Evolutionary conservation across 805 yeast species (phyloP).

Genomic region (Lachancea thermotolerans): DNA sequence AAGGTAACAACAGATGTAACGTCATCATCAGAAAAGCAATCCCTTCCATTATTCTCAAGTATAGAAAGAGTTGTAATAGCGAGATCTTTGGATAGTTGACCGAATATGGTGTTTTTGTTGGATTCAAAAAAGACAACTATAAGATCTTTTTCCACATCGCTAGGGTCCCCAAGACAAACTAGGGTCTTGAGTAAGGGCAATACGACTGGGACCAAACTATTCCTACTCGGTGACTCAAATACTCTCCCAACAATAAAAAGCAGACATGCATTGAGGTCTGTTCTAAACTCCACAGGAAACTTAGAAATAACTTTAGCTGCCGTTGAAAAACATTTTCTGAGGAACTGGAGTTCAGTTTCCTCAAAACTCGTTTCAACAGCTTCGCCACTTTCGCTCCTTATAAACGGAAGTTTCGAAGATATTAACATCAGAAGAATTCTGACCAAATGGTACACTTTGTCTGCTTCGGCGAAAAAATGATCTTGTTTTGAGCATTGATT

Average conservation of each 20-base stretch:
- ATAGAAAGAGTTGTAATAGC: conserved; percentile 39
- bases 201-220: conserved; percentile 43
- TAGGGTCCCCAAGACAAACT: conserved; percentile 16
- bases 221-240: conserved; percentile 38
- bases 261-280: conserved; percentile 66
- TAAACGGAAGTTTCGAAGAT: conserved; percentile 3
- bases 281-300: conserved; percentile 61
- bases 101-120: conserved; percentile 23
- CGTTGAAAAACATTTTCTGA: conserved; percentile 41
- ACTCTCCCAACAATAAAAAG: conserved; percentile 55
- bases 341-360: conserved; percentile 34
- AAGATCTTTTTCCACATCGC: conserved; percentile 23
- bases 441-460: conserved; percentile 74
- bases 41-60: conserved; percentile 34
- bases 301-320: conserved; percentile 55
- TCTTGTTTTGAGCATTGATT: conserved; percentile 29
- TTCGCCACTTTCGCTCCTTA: not conserved
- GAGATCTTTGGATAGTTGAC: conserved; percentile 27
- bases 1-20: conserved; percentile 31
- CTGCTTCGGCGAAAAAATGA: conserved; percentile 51
- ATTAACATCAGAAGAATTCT: conserved; percentile 63
- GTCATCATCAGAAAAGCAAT: conserved; percentile 33
- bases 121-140: conserved; percentile 35
- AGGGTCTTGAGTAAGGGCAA: conserved; percentile 46
- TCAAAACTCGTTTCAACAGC: not conserved